These are phyloP conservation scores for Hamamelis virginiana DNA, from an alignment of 164 flowering plant genomes.

Conservation along the genomic window DNA sequence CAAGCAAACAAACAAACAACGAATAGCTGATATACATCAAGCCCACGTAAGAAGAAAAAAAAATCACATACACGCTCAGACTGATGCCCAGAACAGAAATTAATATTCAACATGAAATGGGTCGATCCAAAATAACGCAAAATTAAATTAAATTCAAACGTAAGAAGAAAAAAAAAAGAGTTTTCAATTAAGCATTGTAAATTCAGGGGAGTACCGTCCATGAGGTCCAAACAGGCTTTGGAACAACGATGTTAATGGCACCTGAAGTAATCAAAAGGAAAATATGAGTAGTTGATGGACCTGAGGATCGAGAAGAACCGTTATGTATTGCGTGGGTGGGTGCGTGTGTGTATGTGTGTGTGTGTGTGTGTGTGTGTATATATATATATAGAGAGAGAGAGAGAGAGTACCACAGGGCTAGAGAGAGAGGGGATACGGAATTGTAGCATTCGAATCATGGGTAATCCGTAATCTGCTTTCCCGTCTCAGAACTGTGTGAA, in stretches of 20 bases:
- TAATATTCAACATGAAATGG: neutral
- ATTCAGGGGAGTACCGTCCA: slow-evolving; percentile 32
- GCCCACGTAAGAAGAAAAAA: neutral
- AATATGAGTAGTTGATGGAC: neutral
- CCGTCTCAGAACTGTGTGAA: too few relatives aligned
- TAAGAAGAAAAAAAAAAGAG: too few relatives aligned
- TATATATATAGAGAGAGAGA: slow-evolving; percentile 7
- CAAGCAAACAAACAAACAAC: neutral
- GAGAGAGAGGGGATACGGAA: slow-evolving; percentile 1
- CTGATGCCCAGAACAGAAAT: neutral
- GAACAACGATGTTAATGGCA: slow-evolving; percentile 17
- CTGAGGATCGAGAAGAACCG: too few relatives aligned
- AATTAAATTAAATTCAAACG: neutral
- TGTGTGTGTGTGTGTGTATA: neutral
- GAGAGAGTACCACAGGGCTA: slow-evolving; percentile 11
- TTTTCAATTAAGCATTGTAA: too few relatives aligned
- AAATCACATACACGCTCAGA: too few relatives aligned
- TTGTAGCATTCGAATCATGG: slow-evolving; percentile 9
- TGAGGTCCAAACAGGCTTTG: slow-evolving; percentile 18
- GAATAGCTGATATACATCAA: neutral
- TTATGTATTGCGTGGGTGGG: too few relatives aligned
- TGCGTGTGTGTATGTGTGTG: neutral
- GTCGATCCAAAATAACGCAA: neutral
- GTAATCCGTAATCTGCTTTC: neutral
- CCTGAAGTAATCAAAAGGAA: slow-evolving; percentile 13